These are phyloP conservation scores for Leishmania martiniquensis DNA, from an alignment of 208 protist species.

Conservation along the genomic window DNA sequence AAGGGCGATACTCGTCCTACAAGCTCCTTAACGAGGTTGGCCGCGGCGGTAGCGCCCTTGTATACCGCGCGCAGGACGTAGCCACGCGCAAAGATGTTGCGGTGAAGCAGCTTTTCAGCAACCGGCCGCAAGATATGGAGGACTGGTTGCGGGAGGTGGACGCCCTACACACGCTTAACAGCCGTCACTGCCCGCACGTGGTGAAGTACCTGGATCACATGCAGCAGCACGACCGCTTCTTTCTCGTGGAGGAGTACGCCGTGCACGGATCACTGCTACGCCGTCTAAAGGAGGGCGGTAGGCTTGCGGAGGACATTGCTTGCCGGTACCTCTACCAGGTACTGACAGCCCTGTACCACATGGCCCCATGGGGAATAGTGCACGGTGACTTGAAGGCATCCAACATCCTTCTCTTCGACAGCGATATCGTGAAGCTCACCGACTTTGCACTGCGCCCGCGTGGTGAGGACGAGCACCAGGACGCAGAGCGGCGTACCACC, in stretches of 20 bases:
- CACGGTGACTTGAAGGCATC: slow-evolving; percentile 92
- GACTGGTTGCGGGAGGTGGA: slow-evolving; percentile 78
- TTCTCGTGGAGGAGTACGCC: slow-evolving; percentile 81
- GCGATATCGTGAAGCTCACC: slow-evolving; percentile 76
- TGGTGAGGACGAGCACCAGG: slow-evolving; percentile 8
- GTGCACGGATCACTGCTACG: slow-evolving; percentile 64
- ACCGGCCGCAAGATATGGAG: slow-evolving; percentile 41
- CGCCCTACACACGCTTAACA: slow-evolving; percentile 54
- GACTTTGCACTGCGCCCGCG: slow-evolving; percentile 84
- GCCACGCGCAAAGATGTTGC: slow-evolving; percentile 57
- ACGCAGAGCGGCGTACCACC: slow-evolving; percentile 2
- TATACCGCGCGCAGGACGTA: slow-evolving; percentile 68
- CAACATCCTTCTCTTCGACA: slow-evolving; percentile 78
- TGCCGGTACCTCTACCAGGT: slow-evolving; percentile 25
- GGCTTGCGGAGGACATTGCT: slow-evolving; percentile 11
- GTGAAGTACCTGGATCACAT: slow-evolving; percentile 87
- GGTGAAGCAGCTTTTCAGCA: slow-evolving; percentile 62
- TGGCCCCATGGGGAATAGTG: slow-evolving; percentile 42
- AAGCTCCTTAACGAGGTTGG: slow-evolving; percentile 74
- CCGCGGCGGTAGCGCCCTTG: slow-evolving; percentile 71
- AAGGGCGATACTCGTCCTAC: slow-evolving; percentile 83
- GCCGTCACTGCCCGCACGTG: slow-evolving; percentile 46
- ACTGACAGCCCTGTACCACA: slow-evolving; percentile 26
- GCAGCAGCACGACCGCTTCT: slow-evolving; percentile 54
- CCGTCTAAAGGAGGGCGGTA: slow-evolving; percentile 27